Percentiles rank a stretch among this genome's conserved stretches.
phyloP scores from a whole-genome alignment of 2,329 filamentous ascomycete genomes.

The Endoconidiophora laricicola region DNA sequence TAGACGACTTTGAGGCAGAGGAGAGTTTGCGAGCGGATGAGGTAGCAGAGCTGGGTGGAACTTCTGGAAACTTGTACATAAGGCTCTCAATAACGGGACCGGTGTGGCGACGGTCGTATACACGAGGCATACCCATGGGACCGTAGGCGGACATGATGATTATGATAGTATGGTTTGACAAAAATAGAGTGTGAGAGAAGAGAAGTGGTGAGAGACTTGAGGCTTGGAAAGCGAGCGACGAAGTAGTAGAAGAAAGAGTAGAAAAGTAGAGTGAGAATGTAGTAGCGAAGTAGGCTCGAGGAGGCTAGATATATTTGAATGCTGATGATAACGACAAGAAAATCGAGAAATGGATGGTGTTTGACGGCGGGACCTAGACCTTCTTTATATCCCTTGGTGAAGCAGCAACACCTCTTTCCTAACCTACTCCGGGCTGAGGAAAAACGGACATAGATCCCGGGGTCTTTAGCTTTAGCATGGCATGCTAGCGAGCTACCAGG shows the following conservation, averaged over 20 bases:
- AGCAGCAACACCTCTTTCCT: too few species aligned
- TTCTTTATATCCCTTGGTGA: background rate
- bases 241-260: background rate
- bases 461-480: too few species aligned
- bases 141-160: conserved; percentile 11
- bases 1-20: background rate
- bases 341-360: background rate
- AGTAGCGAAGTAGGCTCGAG: background rate
- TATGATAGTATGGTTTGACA: background rate
- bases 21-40: background rate
- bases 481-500: too few species aligned
- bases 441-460: too few species aligned
- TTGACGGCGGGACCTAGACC: background rate
- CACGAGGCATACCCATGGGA: conserved; percentile 9
- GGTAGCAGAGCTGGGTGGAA: background rate
- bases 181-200: background rate
- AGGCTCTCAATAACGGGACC: conserved; percentile 14
- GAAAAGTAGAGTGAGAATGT: background rate
- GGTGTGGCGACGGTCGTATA: conserved; percentile 14
- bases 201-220: too few species aligned
- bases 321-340: background rate
- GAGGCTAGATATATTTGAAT: background rate
- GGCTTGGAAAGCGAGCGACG: background rate
- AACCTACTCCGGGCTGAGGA: too few species aligned
- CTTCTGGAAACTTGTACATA: conserved; percentile 13